Percentiles rank a stretch among this genome's conserved stretches.
Evolutionary conservation across 164 flowering plant species (phyloP).

Genomic region (Hamamelis virginiana): DNA sequence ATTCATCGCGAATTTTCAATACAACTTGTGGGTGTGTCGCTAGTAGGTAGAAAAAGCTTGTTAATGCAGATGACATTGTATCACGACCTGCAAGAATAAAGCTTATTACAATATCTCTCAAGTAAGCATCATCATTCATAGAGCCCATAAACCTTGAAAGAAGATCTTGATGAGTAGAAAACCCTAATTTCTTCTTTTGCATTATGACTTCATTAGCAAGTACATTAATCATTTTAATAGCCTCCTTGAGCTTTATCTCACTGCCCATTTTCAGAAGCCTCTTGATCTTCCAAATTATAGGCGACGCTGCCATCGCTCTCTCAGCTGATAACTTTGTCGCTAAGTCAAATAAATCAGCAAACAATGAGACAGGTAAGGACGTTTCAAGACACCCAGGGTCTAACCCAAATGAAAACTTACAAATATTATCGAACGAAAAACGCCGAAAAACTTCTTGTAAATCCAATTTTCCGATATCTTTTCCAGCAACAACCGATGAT

Average conservation of each 20-base stretch:
- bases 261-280: constrained; percentile 41
- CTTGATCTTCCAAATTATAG: constrained; percentile 52
- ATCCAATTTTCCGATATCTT: constrained; percentile 21
- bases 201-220: constrained; percentile 49
- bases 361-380: constrained; percentile 33
- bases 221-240: constrained; percentile 32
- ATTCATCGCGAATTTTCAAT: constrained; percentile 30
- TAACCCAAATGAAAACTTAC: constrained; percentile 51
- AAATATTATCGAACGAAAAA: constrained; percentile 54
- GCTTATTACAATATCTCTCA: constrained; percentile 67
- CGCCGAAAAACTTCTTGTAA: constrained; percentile 58
- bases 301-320: constrained; percentile 38
- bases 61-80: constrained; percentile 61
- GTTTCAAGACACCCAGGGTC: constrained; percentile 46
- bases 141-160: constrained; percentile 62
- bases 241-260: constrained; percentile 42
- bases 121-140: constrained; percentile 29
- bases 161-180: constrained; percentile 38
- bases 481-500: constrained; percentile 1
- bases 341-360: constrained; percentile 54
- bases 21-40: constrained; percentile 42
- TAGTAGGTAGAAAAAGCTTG: constrained; percentile 57
- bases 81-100: constrained; percentile 78
- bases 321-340: constrained; percentile 51
- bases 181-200: constrained; percentile 30